Percentiles rank a stretch among this genome's conserved stretches.
Conservation (phyloP, 768 basidiomycete genomes). For the Suillus clintonianus region DNA sequence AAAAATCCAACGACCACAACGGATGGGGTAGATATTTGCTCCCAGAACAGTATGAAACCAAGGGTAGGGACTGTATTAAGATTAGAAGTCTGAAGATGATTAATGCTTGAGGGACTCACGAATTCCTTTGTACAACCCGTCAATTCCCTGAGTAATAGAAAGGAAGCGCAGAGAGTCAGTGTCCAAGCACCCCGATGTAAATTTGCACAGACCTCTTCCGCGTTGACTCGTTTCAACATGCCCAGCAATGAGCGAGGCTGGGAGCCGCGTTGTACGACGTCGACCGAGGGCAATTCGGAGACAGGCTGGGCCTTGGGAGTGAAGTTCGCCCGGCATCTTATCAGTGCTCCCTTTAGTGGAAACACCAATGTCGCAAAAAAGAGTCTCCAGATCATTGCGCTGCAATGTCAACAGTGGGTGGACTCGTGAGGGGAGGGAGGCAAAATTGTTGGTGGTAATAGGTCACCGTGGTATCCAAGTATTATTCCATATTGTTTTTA, state of each 20-base stretch:
- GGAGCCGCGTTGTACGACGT: background rate
- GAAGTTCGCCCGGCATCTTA: slow-evolving; percentile 5
- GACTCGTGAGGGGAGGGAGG: background rate
- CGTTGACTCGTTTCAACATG: background rate
- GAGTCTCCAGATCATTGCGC: background rate
- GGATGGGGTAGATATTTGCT: background rate
- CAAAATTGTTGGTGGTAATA: background rate
- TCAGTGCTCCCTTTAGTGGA: slow-evolving; percentile 2
- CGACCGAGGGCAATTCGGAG: background rate
- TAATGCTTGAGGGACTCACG: background rate
- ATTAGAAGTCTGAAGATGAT: background rate
- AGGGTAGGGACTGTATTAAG: slow-evolving; percentile 4
- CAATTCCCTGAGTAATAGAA: background rate
- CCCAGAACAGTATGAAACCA: background rate
- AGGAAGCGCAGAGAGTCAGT: background rate
- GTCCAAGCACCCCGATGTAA: background rate
- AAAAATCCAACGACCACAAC: background rate
- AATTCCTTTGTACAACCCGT: background rate
- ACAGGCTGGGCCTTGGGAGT: background rate
- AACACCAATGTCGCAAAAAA: background rate
- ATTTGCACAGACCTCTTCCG: background rate
- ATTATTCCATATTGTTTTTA: background rate
- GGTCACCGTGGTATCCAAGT: background rate
- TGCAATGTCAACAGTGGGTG: background rate
- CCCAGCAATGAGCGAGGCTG: background rate